Evolutionary conservation across 169 alveolate genomes (phyloP).

Genomic region (Cryptosporidium meleagridis): DNA sequence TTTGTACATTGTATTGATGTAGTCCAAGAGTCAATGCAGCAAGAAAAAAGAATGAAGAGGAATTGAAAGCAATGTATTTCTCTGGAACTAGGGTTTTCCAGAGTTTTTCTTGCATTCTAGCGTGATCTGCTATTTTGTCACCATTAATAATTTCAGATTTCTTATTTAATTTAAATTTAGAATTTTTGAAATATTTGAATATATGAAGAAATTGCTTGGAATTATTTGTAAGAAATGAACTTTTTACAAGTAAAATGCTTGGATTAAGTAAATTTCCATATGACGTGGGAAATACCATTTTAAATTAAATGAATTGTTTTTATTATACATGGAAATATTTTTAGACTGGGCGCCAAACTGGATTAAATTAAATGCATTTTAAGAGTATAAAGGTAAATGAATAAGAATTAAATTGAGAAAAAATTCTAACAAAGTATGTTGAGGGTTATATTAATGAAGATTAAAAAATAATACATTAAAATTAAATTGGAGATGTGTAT

Average conservation of each 20-base stretch:
- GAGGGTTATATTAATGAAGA: too few relatives aligned
- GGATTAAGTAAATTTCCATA: not conserved
- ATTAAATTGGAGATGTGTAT: not conserved
- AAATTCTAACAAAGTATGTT: too few relatives aligned
- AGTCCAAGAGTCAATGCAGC: not conserved
- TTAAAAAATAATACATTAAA: too few relatives aligned
- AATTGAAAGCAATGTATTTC: not conserved
- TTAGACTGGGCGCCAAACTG: constrained; percentile 6
- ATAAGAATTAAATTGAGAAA: too few relatives aligned
- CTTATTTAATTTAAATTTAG: not conserved
- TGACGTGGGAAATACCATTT: not conserved
- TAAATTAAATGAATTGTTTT: not conserved
- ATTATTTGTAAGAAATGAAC: not conserved
- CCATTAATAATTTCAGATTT: constrained; percentile 10
- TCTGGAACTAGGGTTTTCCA: constrained; percentile 43
- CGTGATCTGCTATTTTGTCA: constrained; percentile 17
- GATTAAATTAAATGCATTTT: not conserved
- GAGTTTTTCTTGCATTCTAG: constrained; percentile 19
- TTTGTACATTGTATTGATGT: constrained; percentile 25
- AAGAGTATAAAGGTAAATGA: not conserved
- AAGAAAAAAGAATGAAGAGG: constrained; percentile 19
- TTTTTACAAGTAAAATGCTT: not conserved
- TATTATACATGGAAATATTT: not conserved
- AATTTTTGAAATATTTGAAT: not conserved
- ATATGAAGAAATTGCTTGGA: not conserved